Percentiles rank a stretch among this genome's conserved stretches.
These are phyloP conservation scores for Leishmania lainsoni DNA, from an alignment of 208 protist genomes.

Conservation along the genomic window DNA sequence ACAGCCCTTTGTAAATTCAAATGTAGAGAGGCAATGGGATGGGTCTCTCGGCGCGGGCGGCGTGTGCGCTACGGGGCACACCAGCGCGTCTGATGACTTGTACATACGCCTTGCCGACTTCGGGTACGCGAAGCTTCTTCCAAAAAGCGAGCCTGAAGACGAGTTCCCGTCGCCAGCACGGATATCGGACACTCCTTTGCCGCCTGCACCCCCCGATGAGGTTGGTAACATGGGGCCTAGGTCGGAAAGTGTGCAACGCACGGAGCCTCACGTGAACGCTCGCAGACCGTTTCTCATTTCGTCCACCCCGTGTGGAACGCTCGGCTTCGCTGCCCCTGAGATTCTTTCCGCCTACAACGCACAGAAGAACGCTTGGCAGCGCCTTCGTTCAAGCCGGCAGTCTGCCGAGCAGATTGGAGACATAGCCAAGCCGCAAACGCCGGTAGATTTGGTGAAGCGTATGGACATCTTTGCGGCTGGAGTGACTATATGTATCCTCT, in stretches of 20 bases:
- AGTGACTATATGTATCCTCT: constrained; percentile 55
- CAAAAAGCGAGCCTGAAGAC: constrained; percentile 15
- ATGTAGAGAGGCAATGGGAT: constrained; percentile 21
- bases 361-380: constrained; percentile 19
- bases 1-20: constrained; percentile 15
- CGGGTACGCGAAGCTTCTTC: constrained; percentile 48
- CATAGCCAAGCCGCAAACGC: constrained; percentile 26
- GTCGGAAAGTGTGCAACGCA: not conserved
- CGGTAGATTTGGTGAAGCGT: constrained; percentile 45
- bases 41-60: constrained; percentile 22
- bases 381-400: constrained; percentile 7
- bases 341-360: constrained; percentile 51
- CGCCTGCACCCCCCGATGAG: constrained; percentile 6
- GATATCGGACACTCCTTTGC: constrained; percentile 1
- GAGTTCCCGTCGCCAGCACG: not conserved
- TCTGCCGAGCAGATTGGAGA: constrained; percentile 6
- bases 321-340: constrained; percentile 62
- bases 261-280: constrained; percentile 5
- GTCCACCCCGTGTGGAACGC: constrained; percentile 51
- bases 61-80: constrained; percentile 3
- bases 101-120: constrained; percentile 58
- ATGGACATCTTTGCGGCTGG: constrained; percentile 74
- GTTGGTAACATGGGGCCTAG: not conserved
- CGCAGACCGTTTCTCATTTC: constrained; percentile 26
- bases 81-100: constrained; percentile 17